A percentile compares a stretch with the other conserved stretches of the same genome.
Conservation (phyloP, 2,329 filamentous ascomycete genomes). For the Cladosporium sp. region DNA sequence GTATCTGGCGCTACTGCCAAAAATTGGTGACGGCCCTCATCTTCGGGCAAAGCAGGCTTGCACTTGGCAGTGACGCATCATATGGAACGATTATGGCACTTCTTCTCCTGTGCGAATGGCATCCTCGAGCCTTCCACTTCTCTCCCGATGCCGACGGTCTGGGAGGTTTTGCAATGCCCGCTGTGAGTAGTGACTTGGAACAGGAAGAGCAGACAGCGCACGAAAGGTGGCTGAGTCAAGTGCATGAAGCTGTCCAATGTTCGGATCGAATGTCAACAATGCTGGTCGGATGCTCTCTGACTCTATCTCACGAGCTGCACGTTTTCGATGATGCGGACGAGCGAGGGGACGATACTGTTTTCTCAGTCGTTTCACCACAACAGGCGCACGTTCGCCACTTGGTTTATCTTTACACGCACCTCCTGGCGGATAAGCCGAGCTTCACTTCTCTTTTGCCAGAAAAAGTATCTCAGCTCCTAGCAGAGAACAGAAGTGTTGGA, state of each 20-base stretch:
- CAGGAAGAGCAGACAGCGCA: background rate
- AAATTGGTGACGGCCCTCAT: background rate
- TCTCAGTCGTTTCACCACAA: background rate
- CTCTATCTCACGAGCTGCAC: background rate
- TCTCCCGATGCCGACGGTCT: background rate
- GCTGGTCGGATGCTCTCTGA: background rate
- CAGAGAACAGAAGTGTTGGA: background rate
- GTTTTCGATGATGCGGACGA: background rate
- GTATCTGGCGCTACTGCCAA: background rate
- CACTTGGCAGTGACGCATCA: background rate
- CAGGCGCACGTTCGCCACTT: background rate
- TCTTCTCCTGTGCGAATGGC: background rate
- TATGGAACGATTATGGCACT: background rate
- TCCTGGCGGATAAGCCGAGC: background rate
- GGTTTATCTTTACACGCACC: background rate
- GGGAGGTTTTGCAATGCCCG: background rate
- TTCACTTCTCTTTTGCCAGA: background rate
- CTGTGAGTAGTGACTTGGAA: background rate
- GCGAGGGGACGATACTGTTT: background rate
- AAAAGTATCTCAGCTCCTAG: background rate
- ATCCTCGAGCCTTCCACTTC: background rate
- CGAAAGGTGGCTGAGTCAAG: background rate
- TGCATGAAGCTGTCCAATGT: background rate
- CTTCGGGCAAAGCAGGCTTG: background rate
- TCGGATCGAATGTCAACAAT: background rate